phyloP scores from a whole-genome alignment of 2,329 filamentous ascomycete genomes.

The Diaporthe caulivora region DNA sequence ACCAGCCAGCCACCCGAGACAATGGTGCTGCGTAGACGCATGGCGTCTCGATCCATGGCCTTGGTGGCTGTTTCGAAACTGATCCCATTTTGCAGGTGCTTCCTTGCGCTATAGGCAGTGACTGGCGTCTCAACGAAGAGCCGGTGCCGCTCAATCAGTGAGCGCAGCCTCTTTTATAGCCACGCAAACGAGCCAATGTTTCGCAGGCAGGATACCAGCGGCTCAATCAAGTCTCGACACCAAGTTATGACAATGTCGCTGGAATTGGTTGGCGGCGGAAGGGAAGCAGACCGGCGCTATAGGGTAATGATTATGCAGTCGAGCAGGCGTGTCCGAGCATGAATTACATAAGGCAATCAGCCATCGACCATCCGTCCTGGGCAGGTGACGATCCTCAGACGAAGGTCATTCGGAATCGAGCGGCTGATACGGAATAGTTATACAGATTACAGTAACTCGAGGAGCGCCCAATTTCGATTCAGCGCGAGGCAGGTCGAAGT shows the following conservation, averaged over 20 bases:
- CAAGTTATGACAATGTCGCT: neutral
- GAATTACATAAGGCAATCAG: slow-evolving; percentile 14
- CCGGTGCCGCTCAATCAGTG: too few species aligned
- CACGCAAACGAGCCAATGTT: neutral
- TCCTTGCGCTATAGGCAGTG: neutral
- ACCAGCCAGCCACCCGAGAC: slow-evolving; percentile 77
- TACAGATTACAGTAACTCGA: neutral
- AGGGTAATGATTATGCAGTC: slow-evolving; percentile 30
- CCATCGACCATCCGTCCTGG: slow-evolving; percentile 10
- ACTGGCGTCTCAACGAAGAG: neutral
- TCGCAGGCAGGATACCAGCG: neutral
- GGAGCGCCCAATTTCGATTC: neutral
- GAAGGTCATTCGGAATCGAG: neutral
- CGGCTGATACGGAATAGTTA: neutral
- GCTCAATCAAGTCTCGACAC: neutral
- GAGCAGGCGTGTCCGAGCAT: neutral
- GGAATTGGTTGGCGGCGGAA: neutral
- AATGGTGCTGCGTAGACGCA: slow-evolving; percentile 74
- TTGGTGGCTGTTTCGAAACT: slow-evolving; percentile 43
- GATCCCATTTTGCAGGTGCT: slow-evolving; percentile 46
- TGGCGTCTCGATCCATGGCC: slow-evolving; percentile 77
- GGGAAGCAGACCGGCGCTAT: slow-evolving; percentile 5
- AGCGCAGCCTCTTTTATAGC: neutral
- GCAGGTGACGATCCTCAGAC: neutral
- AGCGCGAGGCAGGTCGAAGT: neutral